phyloP scores from a whole-genome alignment of 2,329 filamentous ascomycete species.

The Talaromyces sp. region DNA sequence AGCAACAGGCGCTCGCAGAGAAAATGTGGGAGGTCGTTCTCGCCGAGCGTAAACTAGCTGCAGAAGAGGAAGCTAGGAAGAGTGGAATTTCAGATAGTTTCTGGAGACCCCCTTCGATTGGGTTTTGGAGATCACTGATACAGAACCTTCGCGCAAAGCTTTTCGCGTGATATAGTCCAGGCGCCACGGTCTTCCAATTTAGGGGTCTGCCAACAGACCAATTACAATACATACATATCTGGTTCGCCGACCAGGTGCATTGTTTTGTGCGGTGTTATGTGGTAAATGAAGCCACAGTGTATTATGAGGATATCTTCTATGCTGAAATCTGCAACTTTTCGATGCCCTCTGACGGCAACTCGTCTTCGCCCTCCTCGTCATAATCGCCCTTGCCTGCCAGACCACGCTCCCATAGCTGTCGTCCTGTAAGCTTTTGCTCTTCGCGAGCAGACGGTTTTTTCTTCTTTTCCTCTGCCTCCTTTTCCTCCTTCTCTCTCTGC shows the following conservation, averaged over 20 bases:
- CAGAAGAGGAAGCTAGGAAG: constrained; percentile 22
- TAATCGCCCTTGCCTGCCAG: constrained; percentile 64
- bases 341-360: constrained; percentile 53
- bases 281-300: constrained; percentile 6
- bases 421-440: constrained; percentile 64
- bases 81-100: neutral
- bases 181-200: too few relatives aligned
- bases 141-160: neutral
- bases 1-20: constrained; percentile 29
- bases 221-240: neutral
- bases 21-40: constrained; percentile 42
- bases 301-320: constrained; percentile 25
- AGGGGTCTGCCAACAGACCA: neutral
- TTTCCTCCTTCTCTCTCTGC: constrained; percentile 63
- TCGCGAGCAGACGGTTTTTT: constrained; percentile 69
- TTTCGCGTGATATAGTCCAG: neutral
- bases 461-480: constrained; percentile 74
- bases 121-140: neutral
- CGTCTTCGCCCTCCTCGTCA: constrained; percentile 64
- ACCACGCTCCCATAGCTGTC: constrained; percentile 74
- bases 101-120: neutral
- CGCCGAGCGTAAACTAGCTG: constrained; percentile 35
- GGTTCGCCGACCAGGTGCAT: neutral
- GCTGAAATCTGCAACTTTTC: constrained; percentile 70
- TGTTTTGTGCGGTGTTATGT: neutral